Evolutionary conservation across 768 basidiomycete genomes (phyloP), one percentile per base, ranked within the genome.

Genomic region (Coprinopsis cinerea): DNA sequence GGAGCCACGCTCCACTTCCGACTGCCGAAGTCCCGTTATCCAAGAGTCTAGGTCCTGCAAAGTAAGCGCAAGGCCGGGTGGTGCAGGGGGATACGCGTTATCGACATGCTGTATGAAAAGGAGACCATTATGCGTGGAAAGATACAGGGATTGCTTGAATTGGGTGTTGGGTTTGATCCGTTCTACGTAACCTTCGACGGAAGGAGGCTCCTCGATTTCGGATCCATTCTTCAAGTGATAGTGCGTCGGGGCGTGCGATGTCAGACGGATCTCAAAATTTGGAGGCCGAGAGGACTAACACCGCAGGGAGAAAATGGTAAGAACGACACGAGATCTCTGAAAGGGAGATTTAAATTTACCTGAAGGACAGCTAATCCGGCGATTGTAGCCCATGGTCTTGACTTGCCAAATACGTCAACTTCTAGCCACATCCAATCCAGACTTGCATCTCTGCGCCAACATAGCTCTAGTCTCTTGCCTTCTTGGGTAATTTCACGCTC

Each of bases 351-450:
- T 10, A 25, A 15, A 65, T 73, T 53, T 60, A 85, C 92, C 72
- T 87, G 81, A 53, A 74, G 74, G 54, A 89, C 71, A 9, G 87
- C 82, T 34, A 94, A 56, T 26, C 91, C 92, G 53, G 78, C 86
- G 9, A 95, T 64, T 2, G 91, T 79, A 1, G 78, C 76, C 86
- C 88, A 92, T 22, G 75, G 72, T 40, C 92, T 73, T 18, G 64
- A 56, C 44, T 76, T 69, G 9, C 82, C 87, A 27, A 78, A 71
- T 0, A 85, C 70, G 55, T 88, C 85, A 22, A 76, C 69, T n/a
- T 82, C 75, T 30, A 83, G 72, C 77, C 85, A 85, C 23, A 93
- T 71, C 94, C 94, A 97, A 59, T 97, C 93, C 41, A 97, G 62
- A 53, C 79, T 77, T 2, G 82, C 80, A 18, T 74, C 80, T 24